phyloP scores from a whole-genome alignment of 2,329 filamentous ascomycete species.

The Stachybotrys chlorohalonatus region DNA sequence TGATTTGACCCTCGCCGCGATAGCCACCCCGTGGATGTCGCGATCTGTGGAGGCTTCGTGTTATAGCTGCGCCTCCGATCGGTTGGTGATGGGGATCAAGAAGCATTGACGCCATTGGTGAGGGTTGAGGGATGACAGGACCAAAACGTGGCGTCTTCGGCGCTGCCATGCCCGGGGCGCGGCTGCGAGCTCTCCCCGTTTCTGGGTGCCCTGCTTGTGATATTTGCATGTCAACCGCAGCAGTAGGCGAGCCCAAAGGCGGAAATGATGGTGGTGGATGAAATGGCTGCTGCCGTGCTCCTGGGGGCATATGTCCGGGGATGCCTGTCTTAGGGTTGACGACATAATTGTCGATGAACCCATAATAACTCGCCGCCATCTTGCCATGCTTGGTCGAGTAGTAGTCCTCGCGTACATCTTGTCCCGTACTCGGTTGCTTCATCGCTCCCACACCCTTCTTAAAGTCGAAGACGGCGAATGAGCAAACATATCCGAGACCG shows the following conservation, averaged over 20 bases:
- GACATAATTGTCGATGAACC: constrained; percentile 88
- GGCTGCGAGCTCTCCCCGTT: constrained; percentile 34
- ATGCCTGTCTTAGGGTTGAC: constrained; percentile 62
- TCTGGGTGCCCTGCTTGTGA: constrained; percentile 34
- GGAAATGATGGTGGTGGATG: constrained; percentile 70
- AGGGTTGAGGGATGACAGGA: constrained; percentile 39
- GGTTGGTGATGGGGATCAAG: constrained; percentile 72
- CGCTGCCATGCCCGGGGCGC: constrained; percentile 20
- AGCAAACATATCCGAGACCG: constrained; percentile 90
- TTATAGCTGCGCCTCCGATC: constrained; percentile 33
- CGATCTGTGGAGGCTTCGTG: constrained; percentile 35
- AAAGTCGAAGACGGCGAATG: constrained; percentile 95
- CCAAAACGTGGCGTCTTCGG: constrained; percentile 19
- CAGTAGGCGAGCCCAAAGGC: constrained; percentile 54
- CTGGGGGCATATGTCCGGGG: constrained; percentile 49
- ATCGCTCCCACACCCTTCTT: constrained; percentile 59
- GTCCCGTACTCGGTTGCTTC: constrained; percentile 24
- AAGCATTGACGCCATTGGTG: constrained; percentile 63
- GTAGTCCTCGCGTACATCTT: constrained; percentile 82
- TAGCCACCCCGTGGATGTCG: constrained; percentile 35
- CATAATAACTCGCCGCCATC: constrained; percentile 95
- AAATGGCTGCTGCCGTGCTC: constrained; percentile 43
- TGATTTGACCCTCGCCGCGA: constrained; percentile 40
- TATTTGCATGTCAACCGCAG: constrained; percentile 45
- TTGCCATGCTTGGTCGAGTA: constrained; percentile 94